Evolutionary conservation across 2,329 filamentous ascomycete species (phyloP).

Genomic region (Alternaria sp.): DNA sequence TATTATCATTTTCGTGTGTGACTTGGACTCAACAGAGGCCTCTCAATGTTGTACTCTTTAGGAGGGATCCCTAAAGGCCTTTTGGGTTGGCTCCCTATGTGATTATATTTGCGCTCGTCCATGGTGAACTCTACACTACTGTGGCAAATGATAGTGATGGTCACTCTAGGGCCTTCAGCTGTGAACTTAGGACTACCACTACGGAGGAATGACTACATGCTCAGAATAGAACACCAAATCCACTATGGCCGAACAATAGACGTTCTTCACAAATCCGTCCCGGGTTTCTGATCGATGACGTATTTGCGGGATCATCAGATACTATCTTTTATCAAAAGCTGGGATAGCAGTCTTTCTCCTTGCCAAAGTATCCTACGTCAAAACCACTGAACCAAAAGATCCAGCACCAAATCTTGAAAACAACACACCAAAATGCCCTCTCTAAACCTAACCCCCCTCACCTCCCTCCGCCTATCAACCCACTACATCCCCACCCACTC

Average conservation of each 20-base stretch:
- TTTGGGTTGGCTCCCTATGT: neutral
- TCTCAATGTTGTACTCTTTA: too few relatives aligned
- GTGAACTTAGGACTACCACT: neutral
- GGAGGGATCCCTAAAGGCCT: neutral
- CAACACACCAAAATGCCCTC: conserved; percentile 11
- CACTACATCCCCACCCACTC: conserved; percentile 65
- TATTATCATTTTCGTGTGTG: neutral
- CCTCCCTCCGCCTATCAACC: conserved; percentile 61
- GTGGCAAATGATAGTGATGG: neutral
- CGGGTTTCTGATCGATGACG: neutral
- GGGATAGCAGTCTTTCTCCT: too few relatives aligned
- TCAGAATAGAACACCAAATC: neutral
- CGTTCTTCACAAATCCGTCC: neutral
- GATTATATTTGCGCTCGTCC: neutral
- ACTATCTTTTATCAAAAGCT: neutral
- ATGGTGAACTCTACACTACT: neutral
- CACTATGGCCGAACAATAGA: neutral
- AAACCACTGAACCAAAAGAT: neutral
- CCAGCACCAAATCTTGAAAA: neutral
- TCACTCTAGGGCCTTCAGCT: neutral
- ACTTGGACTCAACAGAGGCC: neutral
- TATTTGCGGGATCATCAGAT: neutral
- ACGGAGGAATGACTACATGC: neutral
- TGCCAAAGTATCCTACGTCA: neutral
- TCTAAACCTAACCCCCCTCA: conserved; percentile 51